Percentiles rank a stretch among this genome's conserved stretches.
Evolutionary conservation across 495 filamentous ascomycete species (phyloP).

Genomic region (Tuber calosporum): DNA sequence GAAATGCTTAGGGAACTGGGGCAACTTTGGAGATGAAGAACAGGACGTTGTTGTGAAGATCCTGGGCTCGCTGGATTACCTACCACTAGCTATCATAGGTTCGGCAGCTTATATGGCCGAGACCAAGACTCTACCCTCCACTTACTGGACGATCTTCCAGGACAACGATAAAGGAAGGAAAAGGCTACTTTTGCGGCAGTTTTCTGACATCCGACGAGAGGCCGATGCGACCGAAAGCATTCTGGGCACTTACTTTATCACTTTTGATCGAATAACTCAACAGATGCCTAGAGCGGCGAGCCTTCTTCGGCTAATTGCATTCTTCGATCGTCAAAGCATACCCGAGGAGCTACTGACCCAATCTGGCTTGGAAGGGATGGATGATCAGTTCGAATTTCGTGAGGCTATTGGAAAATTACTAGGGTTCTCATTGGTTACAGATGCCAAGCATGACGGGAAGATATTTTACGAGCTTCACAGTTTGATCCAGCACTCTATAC

Average conservation of each 20-base stretch:
- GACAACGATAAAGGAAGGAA: neutral
- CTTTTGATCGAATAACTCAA: slow-evolving; percentile 45
- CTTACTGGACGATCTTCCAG: too few relatives aligned
- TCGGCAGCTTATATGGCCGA: slow-evolving; percentile 10
- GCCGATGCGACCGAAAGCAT: too few relatives aligned
- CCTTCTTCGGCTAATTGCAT: slow-evolving; percentile 40
- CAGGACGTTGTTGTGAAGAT: neutral
- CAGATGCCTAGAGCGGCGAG: slow-evolving; percentile 36
- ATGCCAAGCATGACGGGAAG: too few relatives aligned
- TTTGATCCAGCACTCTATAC: too few relatives aligned
- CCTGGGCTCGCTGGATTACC: slow-evolving; percentile 10
- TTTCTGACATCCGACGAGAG: too few relatives aligned
- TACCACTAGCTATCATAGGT: slow-evolving; percentile 21
- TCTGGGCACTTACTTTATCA: slow-evolving; percentile 48
- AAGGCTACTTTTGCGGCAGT: slow-evolving; percentile 17
- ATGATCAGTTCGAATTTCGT: neutral
- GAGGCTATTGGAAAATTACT: neutral
- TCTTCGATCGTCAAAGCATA: slow-evolving; percentile 41
- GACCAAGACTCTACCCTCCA: neutral
- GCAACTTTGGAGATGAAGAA: neutral
- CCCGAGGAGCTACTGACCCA: slow-evolving; percentile 25
- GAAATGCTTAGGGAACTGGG: neutral
- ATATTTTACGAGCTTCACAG: too few relatives aligned
- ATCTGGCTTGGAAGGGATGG: too few relatives aligned
- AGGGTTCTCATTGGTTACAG: too few relatives aligned